A percentile compares a stretch with the other conserved stretches of the same genome.
phyloP scores from a whole-genome alignment of 805 yeast genomes.

The Priceomyces fermenticarens region DNA sequence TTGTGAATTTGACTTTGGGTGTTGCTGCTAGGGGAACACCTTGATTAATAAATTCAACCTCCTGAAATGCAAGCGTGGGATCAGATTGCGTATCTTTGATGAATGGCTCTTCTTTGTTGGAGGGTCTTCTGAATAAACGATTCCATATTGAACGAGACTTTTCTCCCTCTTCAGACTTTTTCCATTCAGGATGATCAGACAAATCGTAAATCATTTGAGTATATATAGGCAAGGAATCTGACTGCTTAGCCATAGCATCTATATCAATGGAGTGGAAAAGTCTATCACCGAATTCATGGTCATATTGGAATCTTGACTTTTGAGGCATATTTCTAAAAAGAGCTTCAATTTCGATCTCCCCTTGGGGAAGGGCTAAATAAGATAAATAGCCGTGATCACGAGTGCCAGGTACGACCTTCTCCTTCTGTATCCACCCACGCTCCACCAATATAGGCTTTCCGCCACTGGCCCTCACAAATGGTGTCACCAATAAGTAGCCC shows the following conservation, averaged over 20 bases:
- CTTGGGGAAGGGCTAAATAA: slow-evolving; percentile 71
- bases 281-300: slow-evolving; percentile 62
- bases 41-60: slow-evolving; percentile 58
- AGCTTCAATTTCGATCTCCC: slow-evolving; percentile 69
- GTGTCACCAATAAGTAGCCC: slow-evolving; percentile 81
- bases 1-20: slow-evolving; percentile 78
- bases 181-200: slow-evolving; percentile 59
- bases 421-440: slow-evolving; percentile 89
- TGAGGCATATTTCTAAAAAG: slow-evolving; percentile 67
- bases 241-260: slow-evolving; percentile 69
- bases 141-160: slow-evolving; percentile 7
- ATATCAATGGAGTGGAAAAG: slow-evolving; percentile 80
- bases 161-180: slow-evolving; percentile 10
- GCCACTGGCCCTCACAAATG: slow-evolving; percentile 70
- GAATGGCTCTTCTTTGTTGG: slow-evolving; percentile 9
- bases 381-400: slow-evolving; percentile 50
- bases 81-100: slow-evolving; percentile 22
- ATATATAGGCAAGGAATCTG: slow-evolving; percentile 69
- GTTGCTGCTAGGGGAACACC: slow-evolving; percentile 89
- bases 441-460: slow-evolving; percentile 78
- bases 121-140: slow-evolving; percentile 8
- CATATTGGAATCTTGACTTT: slow-evolving; percentile 64
- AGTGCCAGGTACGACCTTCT: slow-evolving; percentile 51
- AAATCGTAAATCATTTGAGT: slow-evolving; percentile 70
- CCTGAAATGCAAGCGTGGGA: slow-evolving; percentile 37